Evolutionary conservation across 108 stramenopile species (phyloP).

Genomic region (Chaetoceros muelleri): DNA sequence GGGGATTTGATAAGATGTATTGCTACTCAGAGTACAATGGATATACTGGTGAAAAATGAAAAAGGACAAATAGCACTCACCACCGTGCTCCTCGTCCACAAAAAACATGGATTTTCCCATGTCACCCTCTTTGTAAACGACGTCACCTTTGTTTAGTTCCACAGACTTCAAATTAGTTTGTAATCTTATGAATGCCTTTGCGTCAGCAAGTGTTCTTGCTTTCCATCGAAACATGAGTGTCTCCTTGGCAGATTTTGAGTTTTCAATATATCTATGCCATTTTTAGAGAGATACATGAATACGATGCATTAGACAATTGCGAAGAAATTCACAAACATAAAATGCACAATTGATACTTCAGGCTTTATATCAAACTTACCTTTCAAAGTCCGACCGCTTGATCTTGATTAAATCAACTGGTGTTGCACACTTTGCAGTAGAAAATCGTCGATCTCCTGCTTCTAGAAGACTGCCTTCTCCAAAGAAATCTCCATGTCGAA

Average conservation of each 20-base stretch:
- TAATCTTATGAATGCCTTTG: conserved; percentile 53
- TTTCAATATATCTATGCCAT: conserved; percentile 31
- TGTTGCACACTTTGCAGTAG: conserved; percentile 54
- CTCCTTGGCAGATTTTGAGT: conserved; percentile 19
- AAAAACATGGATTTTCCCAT: conserved; percentile 49
- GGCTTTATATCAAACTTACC: background rate
- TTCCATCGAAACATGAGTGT: conserved; percentile 48
- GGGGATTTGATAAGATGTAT: too few relatives aligned
- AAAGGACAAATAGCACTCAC: conserved; percentile 7
- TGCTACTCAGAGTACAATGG: too few relatives aligned
- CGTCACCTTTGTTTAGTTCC: conserved; percentile 43
- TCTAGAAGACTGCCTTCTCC: conserved; percentile 68
- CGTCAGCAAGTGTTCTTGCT: conserved; percentile 36
- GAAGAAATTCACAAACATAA: background rate
- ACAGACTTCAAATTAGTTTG: conserved; percentile 37
- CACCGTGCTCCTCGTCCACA: conserved; percentile 44
- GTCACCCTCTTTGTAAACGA: conserved; percentile 63
- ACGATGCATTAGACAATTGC: background rate
- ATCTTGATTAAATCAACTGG: conserved; percentile 70
- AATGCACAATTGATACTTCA: background rate
- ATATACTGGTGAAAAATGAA: background rate
- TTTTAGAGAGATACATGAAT: too few relatives aligned
- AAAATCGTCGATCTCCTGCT: conserved; percentile 32
- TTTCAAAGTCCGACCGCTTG: conserved; percentile 47
- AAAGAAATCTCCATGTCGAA: conserved; percentile 70